Percentiles rank a stretch among this genome's conserved stretches.
phyloP scores from a whole-genome alignment of 2,329 filamentous ascomycete genomes.

The Paecilomyces niveus region DNA sequence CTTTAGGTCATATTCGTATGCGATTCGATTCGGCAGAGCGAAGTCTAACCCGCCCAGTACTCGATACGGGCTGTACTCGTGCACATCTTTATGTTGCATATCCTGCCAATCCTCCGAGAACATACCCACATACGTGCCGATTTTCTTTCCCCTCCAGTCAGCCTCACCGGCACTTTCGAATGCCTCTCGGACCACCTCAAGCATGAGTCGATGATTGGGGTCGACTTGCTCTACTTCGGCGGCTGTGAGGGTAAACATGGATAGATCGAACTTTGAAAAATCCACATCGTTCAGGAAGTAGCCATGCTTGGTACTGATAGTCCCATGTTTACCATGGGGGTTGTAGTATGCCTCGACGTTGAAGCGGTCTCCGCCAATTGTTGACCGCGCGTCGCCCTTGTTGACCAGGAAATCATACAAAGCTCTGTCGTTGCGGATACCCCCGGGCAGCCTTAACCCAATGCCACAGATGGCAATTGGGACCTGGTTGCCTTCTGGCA shows the following conservation, averaged over 20 bases:
- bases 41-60: no score
- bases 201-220: constrained; percentile 13
- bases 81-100: no score
- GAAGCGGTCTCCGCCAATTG: background rate
- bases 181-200: constrained; percentile 14
- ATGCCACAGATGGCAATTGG: constrained; percentile 2
- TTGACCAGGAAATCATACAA: constrained; percentile 2
- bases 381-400: background rate
- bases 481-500: no score
- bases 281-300: constrained; percentile 13
- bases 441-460: background rate
- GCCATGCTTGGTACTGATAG: constrained; percentile 9
- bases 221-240: constrained; percentile 13
- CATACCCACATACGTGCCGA: no score
- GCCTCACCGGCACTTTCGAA: constrained; percentile 10
- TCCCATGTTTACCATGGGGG: background rate
- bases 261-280: constrained; percentile 12
- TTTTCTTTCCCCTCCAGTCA: background rate
- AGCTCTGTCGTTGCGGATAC: background rate
- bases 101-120: no score
- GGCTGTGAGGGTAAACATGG: constrained; percentile 12
- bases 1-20: no score
- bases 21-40: no score
- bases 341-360: background rate
- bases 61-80: no score